Evolutionary conservation across 306 rosid species (phyloP).

Genomic region (Hippophae rhamnoides): DNA sequence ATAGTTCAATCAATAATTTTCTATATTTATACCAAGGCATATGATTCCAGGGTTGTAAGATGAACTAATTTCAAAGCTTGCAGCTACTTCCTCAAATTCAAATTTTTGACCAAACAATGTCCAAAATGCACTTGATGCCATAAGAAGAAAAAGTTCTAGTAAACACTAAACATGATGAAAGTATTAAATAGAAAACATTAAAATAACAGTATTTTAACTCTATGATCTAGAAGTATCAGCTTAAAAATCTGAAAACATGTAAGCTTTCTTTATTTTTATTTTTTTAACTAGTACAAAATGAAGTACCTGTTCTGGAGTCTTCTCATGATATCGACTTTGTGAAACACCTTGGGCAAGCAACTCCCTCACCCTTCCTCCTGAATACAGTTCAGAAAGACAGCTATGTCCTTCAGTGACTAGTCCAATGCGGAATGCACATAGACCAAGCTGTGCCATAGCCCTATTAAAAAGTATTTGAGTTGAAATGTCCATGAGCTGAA

Average conservation of each 20-base stretch:
- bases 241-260: neutral
- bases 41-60: too few species aligned
- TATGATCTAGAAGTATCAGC: neutral
- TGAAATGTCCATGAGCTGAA: slow-evolving; percentile 89
- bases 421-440: slow-evolving; percentile 82
- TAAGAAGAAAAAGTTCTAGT: too few species aligned
- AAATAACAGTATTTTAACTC: too few species aligned
- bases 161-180: too few species aligned
- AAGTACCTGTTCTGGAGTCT: slow-evolving; percentile 95
- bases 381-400: slow-evolving; percentile 82
- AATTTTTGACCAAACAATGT: too few species aligned
- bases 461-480: slow-evolving; percentile 92
- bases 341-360: slow-evolving; percentile 95
- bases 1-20: too few species aligned
- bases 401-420: slow-evolving; percentile 73
- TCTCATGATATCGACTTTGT: slow-evolving; percentile 90
- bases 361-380: slow-evolving; percentile 98
- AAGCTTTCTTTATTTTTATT: neutral
- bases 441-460: slow-evolving; percentile 92
- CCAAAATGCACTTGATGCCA: too few species aligned
- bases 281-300: neutral
- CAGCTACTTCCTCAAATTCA: too few species aligned
- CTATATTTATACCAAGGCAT: too few species aligned
- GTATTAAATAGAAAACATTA: too few species aligned
- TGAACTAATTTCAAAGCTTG: too few species aligned